phyloP scores from a whole-genome alignment of 768 basidiomycete species.

The Solioccasus polychromus region DNA sequence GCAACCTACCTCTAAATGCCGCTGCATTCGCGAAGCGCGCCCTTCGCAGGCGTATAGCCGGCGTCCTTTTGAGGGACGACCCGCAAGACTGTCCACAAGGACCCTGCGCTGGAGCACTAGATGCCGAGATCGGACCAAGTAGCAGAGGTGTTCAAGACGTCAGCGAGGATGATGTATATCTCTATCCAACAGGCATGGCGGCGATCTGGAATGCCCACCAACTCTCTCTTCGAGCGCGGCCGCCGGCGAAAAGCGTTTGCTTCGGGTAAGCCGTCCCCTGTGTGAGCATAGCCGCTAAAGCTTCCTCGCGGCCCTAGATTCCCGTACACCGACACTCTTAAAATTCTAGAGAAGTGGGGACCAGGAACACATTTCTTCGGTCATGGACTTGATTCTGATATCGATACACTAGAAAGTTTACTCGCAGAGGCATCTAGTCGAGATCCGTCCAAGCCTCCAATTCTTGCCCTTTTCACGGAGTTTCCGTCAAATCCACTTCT shows the following conservation, averaged over 20 bases:
- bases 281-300: background rate
- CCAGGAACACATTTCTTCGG: slow-evolving; percentile 91
- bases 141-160: slow-evolving; percentile 66
- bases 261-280: slow-evolving; percentile 67
- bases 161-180: slow-evolving; percentile 83
- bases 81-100: slow-evolving; percentile 30
- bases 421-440: slow-evolving; percentile 44
- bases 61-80: slow-evolving; percentile 68
- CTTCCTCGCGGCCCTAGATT: slow-evolving; percentile 54
- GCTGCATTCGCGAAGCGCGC: slow-evolving; percentile 83
- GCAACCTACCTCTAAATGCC: slow-evolving; percentile 75
- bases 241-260: slow-evolving; percentile 79
- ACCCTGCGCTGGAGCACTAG: slow-evolving; percentile 43
- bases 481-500: slow-evolving; percentile 95
- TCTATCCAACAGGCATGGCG: slow-evolving; percentile 87
- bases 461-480: slow-evolving; percentile 85
- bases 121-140: slow-evolving; percentile 56
- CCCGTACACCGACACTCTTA: slow-evolving; percentile 93
- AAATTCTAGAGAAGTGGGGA: slow-evolving; percentile 94
- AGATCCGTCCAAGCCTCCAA: slow-evolving; percentile 48
- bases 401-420: slow-evolving; percentile 66
- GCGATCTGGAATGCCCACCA: slow-evolving; percentile 93
- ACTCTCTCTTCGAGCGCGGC: slow-evolving; percentile 49
- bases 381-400: slow-evolving; percentile 69
- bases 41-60: slow-evolving; percentile 85